Percentiles rank a stretch among this genome's conserved stretches.
phyloP scores from a whole-genome alignment of 2,329 filamentous ascomycete species.

The Piedraia hortae region DNA sequence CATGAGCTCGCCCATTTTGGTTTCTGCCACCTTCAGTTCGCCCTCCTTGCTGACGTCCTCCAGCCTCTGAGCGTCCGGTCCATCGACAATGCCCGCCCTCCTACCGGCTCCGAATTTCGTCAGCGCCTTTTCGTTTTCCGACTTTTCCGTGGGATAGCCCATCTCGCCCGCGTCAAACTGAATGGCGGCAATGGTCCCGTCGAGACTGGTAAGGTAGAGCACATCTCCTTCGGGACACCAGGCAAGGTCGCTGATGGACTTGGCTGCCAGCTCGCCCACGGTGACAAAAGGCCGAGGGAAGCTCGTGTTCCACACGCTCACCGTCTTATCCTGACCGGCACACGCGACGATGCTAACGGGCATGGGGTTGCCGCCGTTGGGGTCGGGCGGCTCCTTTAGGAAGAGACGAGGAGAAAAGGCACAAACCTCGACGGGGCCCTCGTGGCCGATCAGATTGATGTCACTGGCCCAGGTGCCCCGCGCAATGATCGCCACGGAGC shows the following conservation, averaged over 20 bases:
- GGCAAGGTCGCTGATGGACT: conserved; percentile 78
- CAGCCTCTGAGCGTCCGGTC: conserved; percentile 60
- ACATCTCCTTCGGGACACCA: conserved; percentile 84
- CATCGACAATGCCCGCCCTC: conserved; percentile 76
- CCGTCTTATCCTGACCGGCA: conserved; percentile 81
- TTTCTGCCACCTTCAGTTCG: conserved; percentile 70
- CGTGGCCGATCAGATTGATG: conserved; percentile 90
- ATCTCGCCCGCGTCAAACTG: conserved; percentile 69
- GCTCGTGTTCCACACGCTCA: conserved; percentile 95
- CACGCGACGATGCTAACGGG: conserved; percentile 86
- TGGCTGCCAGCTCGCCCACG: conserved; percentile 61
- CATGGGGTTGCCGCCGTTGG: conserved; percentile 6
- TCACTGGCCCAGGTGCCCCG: conserved; percentile 82
- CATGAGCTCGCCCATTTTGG: conserved; percentile 96
- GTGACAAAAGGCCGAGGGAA: conserved; percentile 77
- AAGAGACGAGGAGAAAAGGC: conserved; percentile 88
- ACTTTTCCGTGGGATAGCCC: conserved; percentile 58
- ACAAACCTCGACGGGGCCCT: conserved; percentile 89
- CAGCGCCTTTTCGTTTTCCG: conserved; percentile 78
- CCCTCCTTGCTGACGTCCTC: conserved; percentile 73
- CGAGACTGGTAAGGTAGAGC: conserved; percentile 62
- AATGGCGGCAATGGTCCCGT: conserved; percentile 61
- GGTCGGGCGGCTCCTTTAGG: conserved; percentile 25
- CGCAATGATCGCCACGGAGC: conserved; percentile 86
- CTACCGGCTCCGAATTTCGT: conserved; percentile 78